Conservation (phyloP, 169 alveolate genomes). For the Plasmodium billcollinsi region DNA sequence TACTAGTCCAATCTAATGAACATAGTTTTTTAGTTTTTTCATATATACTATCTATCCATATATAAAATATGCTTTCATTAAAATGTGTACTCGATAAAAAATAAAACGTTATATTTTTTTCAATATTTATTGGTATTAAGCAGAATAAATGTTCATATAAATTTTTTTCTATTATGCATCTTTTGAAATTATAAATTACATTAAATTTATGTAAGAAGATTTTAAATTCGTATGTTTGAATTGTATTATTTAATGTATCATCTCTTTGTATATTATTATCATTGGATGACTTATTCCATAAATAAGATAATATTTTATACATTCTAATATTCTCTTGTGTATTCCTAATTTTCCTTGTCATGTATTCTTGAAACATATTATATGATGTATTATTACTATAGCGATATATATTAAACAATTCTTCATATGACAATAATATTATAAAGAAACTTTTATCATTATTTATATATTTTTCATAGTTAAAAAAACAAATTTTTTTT, state of each 20-base stretch:
- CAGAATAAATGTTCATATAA: slow-evolving; percentile 57
- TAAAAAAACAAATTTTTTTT: slow-evolving; percentile 31
- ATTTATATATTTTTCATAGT: slow-evolving; percentile 48
- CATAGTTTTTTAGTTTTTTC: slow-evolving; percentile 3
- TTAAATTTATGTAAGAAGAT: slow-evolving; percentile 52
- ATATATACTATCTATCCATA: slow-evolving; percentile 53
- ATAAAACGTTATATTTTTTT: slow-evolving; percentile 23
- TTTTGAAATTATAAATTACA: slow-evolving; percentile 49
- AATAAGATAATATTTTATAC: slow-evolving; percentile 1
- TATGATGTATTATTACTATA: slow-evolving; percentile 1
- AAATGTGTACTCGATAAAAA: slow-evolving; percentile 18
- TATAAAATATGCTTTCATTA: slow-evolving; percentile 23
- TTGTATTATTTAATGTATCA: neutral
- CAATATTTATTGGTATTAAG: slow-evolving; percentile 6
- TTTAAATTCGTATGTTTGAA: slow-evolving; percentile 20
- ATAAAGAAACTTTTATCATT: slow-evolving; percentile 32
- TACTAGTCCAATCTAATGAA: neutral
- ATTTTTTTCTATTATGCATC: slow-evolving; percentile 44
- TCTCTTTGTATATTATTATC: neutral
- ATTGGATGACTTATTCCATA: neutral
- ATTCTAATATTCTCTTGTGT: neutral
- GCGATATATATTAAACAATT: slow-evolving; percentile 28
- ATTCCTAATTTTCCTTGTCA: neutral
- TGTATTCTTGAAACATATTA: slow-evolving; percentile 9
- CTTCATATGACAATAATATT: slow-evolving; percentile 51